These are phyloP conservation scores for grape (Vitis vinifera) DNA, from an alignment of 164 flowering plant species.

Conservation along the genomic window DNA sequence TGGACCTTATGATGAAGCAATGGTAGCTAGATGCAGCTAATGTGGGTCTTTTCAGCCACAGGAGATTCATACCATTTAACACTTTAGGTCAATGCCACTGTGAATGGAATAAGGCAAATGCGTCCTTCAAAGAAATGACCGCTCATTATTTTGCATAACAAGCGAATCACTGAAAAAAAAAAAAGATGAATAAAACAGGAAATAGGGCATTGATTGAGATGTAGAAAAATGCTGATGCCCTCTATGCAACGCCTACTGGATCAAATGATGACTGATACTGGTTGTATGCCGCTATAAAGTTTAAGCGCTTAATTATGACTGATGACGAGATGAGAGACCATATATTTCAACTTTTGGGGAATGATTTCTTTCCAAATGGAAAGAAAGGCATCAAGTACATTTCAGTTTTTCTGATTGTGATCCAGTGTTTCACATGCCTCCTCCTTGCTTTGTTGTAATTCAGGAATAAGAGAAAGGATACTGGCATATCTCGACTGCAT, in stretches of 20 bases:
- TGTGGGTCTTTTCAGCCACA: slow-evolving; percentile 71
- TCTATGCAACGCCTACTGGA: slow-evolving; percentile 93
- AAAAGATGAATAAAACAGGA: slow-evolving; percentile 53
- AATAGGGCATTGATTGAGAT: slow-evolving; percentile 63
- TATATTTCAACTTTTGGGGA: slow-evolving; percentile 79
- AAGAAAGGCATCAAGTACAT: slow-evolving; percentile 96
- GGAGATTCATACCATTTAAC: slow-evolving; percentile 43
- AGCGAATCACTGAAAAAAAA: slow-evolving; percentile 58
- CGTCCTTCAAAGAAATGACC: slow-evolving; percentile 85
- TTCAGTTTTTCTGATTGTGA: slow-evolving; percentile 63
- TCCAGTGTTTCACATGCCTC: slow-evolving; percentile 79
- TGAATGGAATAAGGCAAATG: slow-evolving; percentile 76
- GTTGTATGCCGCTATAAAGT: slow-evolving; percentile 95
- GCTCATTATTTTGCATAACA: slow-evolving; percentile 74
- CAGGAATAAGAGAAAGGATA: slow-evolving; percentile 81
- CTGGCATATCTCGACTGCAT: slow-evolving; percentile 78
- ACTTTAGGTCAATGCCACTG: slow-evolving; percentile 50
- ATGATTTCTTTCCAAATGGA: slow-evolving; percentile 90
- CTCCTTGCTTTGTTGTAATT: slow-evolving; percentile 83
- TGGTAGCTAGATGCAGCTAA: slow-evolving; percentile 79
- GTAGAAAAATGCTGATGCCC: slow-evolving; percentile 85
- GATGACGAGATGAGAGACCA: slow-evolving; percentile 96
- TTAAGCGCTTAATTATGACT: slow-evolving; percentile 78
- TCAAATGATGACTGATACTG: slow-evolving; percentile 99
- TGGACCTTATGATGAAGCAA: slow-evolving; percentile 84